Evolutionary conservation across 2,329 filamentous ascomycete species (phyloP).

Genomic region (Ophidiomyces ophidiicola): DNA sequence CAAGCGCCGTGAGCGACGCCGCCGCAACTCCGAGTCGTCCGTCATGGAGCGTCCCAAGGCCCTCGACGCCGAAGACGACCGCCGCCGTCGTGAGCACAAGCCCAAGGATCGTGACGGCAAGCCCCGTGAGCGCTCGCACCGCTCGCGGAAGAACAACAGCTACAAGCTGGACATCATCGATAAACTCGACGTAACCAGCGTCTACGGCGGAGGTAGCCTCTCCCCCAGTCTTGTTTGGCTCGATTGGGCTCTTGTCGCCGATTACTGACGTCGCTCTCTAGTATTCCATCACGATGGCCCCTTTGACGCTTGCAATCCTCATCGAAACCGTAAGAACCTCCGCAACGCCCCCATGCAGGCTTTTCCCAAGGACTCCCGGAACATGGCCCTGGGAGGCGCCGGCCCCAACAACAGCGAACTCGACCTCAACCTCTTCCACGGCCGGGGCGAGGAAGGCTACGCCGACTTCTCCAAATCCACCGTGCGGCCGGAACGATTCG

Average conservation of each 20-base stretch:
- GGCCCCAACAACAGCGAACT: constrained; percentile 72
- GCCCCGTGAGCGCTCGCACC: constrained; percentile 29
- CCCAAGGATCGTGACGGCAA: constrained; percentile 40
- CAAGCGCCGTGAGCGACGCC: constrained; percentile 35
- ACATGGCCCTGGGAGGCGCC: constrained; percentile 79
- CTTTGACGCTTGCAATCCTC: constrained; percentile 90
- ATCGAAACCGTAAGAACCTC: constrained; percentile 76
- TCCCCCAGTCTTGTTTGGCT: constrained; percentile 2
- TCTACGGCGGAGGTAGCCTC: constrained; percentile 74
- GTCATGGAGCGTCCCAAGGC: constrained; percentile 42
- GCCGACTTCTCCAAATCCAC: constrained; percentile 51
- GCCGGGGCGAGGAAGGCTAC: constrained; percentile 73
- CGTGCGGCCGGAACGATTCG: constrained; percentile 39
- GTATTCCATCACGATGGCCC: constrained; percentile 97
- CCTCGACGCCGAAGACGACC: constrained; percentile 39
- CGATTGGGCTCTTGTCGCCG: constrained; percentile 2
- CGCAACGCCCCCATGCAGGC: constrained; percentile 88
- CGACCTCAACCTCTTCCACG: constrained; percentile 80
- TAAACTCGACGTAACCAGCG: constrained; percentile 89
- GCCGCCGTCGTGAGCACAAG: constrained; percentile 38
- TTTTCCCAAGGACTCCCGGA: constrained; percentile 82
- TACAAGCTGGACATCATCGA: constrained; percentile 73
- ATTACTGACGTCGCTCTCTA: constrained; percentile 28
- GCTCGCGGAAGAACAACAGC: constrained; percentile 29
- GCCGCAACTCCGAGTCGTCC: constrained; percentile 54